Conservation (phyloP, 441 rosid species). For the Jatropha multifida region DNA sequence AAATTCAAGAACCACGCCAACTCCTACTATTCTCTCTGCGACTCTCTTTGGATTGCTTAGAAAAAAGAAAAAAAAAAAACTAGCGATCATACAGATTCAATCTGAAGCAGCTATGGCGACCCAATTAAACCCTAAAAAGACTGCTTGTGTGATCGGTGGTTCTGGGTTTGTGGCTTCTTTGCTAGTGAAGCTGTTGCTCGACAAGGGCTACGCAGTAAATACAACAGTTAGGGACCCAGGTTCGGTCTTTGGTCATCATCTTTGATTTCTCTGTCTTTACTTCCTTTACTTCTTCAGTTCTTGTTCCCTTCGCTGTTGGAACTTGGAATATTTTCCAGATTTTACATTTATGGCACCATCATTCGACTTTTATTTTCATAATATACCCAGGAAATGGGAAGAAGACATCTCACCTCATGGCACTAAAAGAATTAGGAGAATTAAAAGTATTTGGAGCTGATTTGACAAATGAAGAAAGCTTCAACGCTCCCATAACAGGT, state of each 20-base stretch:
- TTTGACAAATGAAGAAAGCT: slow-evolving; percentile 63
- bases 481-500: slow-evolving; percentile 52
- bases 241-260: slow-evolving; percentile 4
- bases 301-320: too few relatives aligned
- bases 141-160: slow-evolving; percentile 81
- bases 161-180: slow-evolving; percentile 68
- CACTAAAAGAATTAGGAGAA: slow-evolving; percentile 59
- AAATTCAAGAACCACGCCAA: background rate
- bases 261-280: too few relatives aligned
- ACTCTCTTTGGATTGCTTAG: background rate
- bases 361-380: background rate
- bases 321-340: too few relatives aligned
- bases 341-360: too few relatives aligned
- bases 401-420: slow-evolving; percentile 53
- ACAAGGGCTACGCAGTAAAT: slow-evolving; percentile 69
- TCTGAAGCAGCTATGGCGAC: slow-evolving; percentile 28
- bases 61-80: background rate
- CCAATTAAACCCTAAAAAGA: slow-evolving; percentile 35
- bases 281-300: too few relatives aligned
- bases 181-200: slow-evolving; percentile 64
- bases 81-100: too few relatives aligned
- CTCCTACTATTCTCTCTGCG: background rate
- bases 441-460: slow-evolving; percentile 64
- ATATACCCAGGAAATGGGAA: slow-evolving; percentile 49
- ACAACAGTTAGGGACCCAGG: slow-evolving; percentile 88